Percentiles rank a stretch among this genome's conserved stretches.
Evolutionary conservation across 2,329 filamentous ascomycete genomes (phyloP).

Genomic region (Alternaria sp.): DNA sequence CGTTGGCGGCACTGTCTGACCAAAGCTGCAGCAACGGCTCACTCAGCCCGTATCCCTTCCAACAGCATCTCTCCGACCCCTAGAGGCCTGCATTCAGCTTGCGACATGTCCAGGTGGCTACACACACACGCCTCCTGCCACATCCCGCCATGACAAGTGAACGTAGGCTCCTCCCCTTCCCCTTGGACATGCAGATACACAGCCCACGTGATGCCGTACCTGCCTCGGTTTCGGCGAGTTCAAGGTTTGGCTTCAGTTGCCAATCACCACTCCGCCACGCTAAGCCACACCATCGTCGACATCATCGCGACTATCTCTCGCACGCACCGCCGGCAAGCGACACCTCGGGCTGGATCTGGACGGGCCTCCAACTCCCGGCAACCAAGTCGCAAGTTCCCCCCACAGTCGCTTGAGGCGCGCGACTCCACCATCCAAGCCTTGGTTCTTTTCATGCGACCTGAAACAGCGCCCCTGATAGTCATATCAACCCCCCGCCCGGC

Average conservation of each 20-base stretch:
- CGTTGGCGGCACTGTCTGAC: neutral
- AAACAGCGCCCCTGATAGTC: constrained; percentile 45
- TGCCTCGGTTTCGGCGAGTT: neutral
- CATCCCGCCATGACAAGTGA: neutral
- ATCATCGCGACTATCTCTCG: constrained; percentile 8
- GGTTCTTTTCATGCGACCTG: constrained; percentile 36
- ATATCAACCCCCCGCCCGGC: constrained; percentile 24
- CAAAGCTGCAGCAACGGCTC: neutral
- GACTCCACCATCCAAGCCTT: constrained; percentile 20
- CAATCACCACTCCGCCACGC: constrained; percentile 3
- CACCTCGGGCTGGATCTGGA: neutral
- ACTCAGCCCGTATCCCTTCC: neutral
- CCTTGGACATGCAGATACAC: constrained; percentile 8
- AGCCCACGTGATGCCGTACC: constrained; percentile 15
- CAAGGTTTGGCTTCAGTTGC: constrained; percentile 1
- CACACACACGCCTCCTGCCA: constrained; percentile 9
- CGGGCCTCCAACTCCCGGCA: constrained; percentile 8
- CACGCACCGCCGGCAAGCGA: constrained; percentile 8
- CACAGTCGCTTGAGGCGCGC: constrained; percentile 19
- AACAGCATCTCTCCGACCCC: neutral
- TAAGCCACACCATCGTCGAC: constrained; percentile 8
- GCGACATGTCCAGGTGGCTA: neutral
- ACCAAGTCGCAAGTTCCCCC: constrained; percentile 4
- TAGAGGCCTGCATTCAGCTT: neutral
- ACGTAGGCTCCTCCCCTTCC: neutral